A percentile compares a stretch with the other conserved stretches of the same genome.
These are phyloP conservation scores for Rhodamnia argentea DNA, from an alignment of 345 rosid genomes.

Conservation along the genomic window DNA sequence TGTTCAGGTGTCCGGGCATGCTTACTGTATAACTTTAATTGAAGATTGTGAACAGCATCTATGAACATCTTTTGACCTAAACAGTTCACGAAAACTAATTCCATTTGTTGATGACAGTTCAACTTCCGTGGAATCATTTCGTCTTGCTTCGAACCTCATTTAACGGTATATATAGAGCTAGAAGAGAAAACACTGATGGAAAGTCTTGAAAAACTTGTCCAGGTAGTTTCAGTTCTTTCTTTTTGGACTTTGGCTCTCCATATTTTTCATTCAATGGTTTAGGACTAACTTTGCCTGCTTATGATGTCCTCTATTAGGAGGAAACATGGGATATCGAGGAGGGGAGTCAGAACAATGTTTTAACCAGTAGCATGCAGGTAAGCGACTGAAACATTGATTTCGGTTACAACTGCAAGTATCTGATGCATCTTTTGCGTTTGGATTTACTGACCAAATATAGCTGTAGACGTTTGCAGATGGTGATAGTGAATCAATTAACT, in stretches of 20 bases:
- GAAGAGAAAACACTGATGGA: conserved; percentile 99
- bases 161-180: conserved; percentile 73
- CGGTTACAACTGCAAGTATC: background rate
- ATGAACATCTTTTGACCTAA: background rate
- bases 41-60: background rate
- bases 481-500: background rate
- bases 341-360: conserved; percentile 87
- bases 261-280: conserved; percentile 11
- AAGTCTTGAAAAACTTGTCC: conserved; percentile 86
- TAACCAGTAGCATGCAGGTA: conserved; percentile 96
- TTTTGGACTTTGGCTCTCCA: background rate
- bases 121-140: conserved; percentile 97
- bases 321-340: conserved; percentile 99
- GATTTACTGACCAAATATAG: background rate
- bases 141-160: conserved; percentile 95
- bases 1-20: background rate
- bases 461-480: background rate
- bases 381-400: background rate
- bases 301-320: conserved; percentile 32
- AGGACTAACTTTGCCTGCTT: background rate
- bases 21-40: background rate
- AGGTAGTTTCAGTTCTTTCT: conserved; percentile 35
- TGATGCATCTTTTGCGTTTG: background rate
- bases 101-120: conserved; percentile 45
- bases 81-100: conserved; percentile 17